A percentile compares a stretch with the other conserved stretches of the same genome.
Conservation (phyloP, 2,329 filamentous ascomycete species). For the Verticillium nubilum region DNA sequence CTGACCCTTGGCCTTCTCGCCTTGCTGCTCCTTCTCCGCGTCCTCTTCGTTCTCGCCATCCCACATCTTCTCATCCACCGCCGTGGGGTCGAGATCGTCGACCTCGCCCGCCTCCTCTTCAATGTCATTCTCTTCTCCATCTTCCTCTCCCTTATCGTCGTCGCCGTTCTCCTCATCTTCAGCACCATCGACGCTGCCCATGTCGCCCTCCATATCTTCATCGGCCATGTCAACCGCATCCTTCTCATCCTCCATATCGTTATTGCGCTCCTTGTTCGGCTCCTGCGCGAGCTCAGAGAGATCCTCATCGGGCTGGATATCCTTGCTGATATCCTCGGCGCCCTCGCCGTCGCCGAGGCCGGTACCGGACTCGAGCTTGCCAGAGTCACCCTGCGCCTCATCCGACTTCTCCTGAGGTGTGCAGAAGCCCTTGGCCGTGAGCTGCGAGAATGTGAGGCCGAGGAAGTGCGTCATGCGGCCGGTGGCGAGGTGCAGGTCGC, state of each 20-base stretch:
- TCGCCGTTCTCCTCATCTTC: constrained; percentile 58
- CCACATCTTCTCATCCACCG: constrained; percentile 99
- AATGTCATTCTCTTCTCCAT: constrained; percentile 66
- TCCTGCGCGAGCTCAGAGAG: constrained; percentile 87
- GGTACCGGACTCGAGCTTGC: constrained; percentile 84
- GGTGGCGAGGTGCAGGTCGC: constrained; percentile 62
- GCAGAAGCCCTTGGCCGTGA: constrained; percentile 85
- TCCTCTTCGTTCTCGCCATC: constrained; percentile 78
- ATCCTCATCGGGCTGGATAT: constrained; percentile 90
- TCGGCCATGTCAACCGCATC: constrained; percentile 90
- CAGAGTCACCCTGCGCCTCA: constrained; percentile 61
- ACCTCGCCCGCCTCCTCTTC: constrained; percentile 90
- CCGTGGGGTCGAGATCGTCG: constrained; percentile 81
- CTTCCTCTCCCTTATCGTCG: constrained; percentile 47
- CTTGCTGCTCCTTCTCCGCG: constrained; percentile 76
- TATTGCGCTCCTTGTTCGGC: constrained; percentile 58
- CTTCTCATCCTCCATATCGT: constrained; percentile 71
- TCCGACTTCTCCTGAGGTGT: constrained; percentile 77
- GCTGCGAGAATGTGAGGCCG: constrained; percentile 69
- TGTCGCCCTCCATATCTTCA: constrained; percentile 84
- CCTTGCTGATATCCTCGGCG: constrained; percentile 96
- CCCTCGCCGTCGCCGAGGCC: constrained; percentile 94
- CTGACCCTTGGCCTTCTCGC: constrained; percentile 65
- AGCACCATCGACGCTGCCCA: constrained; percentile 59
- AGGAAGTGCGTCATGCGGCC: constrained; percentile 73